Evolutionary conservation across 129 eudicot genomes (phyloP).

Genomic region (Flaveria ramosissima): DNA sequence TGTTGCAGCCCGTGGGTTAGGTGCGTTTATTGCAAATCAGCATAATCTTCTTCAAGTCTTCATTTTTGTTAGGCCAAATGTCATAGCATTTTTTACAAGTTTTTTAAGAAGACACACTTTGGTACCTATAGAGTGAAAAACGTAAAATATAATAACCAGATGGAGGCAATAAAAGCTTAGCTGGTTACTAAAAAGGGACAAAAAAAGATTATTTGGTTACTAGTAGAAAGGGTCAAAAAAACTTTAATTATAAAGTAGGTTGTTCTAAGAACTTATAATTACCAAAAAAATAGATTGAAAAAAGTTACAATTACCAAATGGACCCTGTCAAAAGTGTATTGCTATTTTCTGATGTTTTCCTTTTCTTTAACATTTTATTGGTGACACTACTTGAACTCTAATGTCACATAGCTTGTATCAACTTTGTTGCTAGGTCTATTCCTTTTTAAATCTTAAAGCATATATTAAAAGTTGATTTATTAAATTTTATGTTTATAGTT

Average conservation of each 20-base stretch:
- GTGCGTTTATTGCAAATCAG: constrained; percentile 40
- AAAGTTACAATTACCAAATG: neutral
- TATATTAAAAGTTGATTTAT: neutral
- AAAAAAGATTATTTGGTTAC: neutral
- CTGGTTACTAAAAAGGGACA: neutral
- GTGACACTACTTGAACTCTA: neutral
- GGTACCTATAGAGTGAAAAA: neutral
- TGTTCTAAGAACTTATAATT: neutral
- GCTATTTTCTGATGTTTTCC: neutral
- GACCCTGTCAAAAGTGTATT: neutral
- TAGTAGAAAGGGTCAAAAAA: neutral
- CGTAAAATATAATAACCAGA: neutral
- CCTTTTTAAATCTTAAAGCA: neutral
- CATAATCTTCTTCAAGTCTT: neutral
- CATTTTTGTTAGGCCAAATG: neutral
- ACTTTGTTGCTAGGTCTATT: neutral
- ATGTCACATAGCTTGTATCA: neutral
- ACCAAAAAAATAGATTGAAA: neutral
- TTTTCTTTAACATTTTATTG: neutral
- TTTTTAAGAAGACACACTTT: neutral
- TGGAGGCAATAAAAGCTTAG: neutral
- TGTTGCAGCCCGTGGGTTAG: constrained; percentile 98
- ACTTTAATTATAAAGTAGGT: neutral
- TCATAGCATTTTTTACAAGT: neutral
- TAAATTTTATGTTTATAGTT: neutral